These are phyloP conservation scores for Trichoderma sp. DNA, from an alignment of 2,329 filamentous ascomycete genomes.

Conservation along the genomic window DNA sequence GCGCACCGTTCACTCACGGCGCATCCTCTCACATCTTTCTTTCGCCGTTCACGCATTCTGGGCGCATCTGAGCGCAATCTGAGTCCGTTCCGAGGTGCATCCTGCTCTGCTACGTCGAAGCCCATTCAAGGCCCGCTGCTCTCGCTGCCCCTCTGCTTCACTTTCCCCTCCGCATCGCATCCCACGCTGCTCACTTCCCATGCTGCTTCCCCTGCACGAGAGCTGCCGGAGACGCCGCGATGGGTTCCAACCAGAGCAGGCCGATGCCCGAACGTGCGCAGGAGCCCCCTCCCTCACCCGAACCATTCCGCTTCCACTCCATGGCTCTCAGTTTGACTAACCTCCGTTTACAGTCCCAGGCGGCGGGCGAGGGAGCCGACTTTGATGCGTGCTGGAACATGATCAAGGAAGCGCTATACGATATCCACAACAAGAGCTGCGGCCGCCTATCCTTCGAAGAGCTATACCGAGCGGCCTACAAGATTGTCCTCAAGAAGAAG, in stretches of 20 bases:
- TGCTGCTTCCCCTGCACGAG: background rate
- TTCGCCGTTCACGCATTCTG: background rate
- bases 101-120: background rate
- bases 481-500: slow-evolving; percentile 86
- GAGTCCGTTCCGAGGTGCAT: slow-evolving; percentile 7
- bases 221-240: background rate
- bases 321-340: slow-evolving; percentile 31
- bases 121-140: background rate
- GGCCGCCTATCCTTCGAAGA: slow-evolving; percentile 91
- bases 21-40: background rate
- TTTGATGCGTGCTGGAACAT: slow-evolving; percentile 85
- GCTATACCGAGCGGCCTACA: slow-evolving; percentile 90
- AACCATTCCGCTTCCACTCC: background rate
- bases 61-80: slow-evolving; percentile 1
- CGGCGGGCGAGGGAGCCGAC: slow-evolving; percentile 63
- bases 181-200: too few species aligned
- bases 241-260: slow-evolving; percentile 22
- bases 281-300: background rate
- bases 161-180: background rate
- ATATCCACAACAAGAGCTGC: slow-evolving; percentile 92
- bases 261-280: background rate
- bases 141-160: background rate
- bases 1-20: background rate
- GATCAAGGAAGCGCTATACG: slow-evolving; percentile 73
- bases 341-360: slow-evolving; percentile 38